Percentiles rank a stretch among this genome's conserved stretches.
phyloP scores from a whole-genome alignment of 2,329 filamentous ascomycete species.

The Fusarium humuli region DNA sequence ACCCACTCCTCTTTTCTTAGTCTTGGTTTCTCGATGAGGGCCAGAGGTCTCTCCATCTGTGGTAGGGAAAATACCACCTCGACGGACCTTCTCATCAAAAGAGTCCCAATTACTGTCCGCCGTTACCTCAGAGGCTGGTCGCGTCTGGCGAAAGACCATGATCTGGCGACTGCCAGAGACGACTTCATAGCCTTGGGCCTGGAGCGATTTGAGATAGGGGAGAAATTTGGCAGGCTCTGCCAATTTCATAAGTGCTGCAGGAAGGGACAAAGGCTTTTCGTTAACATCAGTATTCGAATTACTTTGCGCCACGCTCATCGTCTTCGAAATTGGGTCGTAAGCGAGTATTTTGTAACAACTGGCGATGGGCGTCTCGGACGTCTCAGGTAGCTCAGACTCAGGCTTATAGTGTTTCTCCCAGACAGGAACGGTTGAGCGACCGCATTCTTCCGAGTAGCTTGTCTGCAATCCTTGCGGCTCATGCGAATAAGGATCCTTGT shows the following conservation, averaged over 20 bases:
- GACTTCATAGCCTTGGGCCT: conserved; percentile 73
- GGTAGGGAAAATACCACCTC: conserved; percentile 69
- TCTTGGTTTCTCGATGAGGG: conserved; percentile 36
- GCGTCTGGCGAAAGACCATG: conserved; percentile 74
- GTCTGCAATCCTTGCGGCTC: conserved; percentile 62
- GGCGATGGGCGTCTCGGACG: conserved; percentile 6
- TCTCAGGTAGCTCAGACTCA: neutral
- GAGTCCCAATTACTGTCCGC: conserved; percentile 60
- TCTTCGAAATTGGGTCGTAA: conserved; percentile 70
- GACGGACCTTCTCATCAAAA: conserved; percentile 65
- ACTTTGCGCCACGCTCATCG: conserved; percentile 69
- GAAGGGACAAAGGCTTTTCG: conserved; percentile 65
- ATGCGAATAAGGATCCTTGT: conserved; percentile 56
- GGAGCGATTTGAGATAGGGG: conserved; percentile 69
- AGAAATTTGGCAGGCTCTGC: conserved; percentile 74
- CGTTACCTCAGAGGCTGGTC: conserved; percentile 29
- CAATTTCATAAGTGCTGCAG: conserved; percentile 70
- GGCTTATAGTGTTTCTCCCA: conserved; percentile 50
- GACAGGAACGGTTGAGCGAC: conserved; percentile 50
- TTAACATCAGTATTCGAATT: conserved; percentile 64
- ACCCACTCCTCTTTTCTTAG: conserved; percentile 55
- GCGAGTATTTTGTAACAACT: conserved; percentile 72
- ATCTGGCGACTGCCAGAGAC: conserved; percentile 72
- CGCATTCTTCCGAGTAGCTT: conserved; percentile 59
- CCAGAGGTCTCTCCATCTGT: conserved; percentile 62